Conservation (phyloP, 192 early-diverging fungal species). For the Radiomyces spectabilis region DNA sequence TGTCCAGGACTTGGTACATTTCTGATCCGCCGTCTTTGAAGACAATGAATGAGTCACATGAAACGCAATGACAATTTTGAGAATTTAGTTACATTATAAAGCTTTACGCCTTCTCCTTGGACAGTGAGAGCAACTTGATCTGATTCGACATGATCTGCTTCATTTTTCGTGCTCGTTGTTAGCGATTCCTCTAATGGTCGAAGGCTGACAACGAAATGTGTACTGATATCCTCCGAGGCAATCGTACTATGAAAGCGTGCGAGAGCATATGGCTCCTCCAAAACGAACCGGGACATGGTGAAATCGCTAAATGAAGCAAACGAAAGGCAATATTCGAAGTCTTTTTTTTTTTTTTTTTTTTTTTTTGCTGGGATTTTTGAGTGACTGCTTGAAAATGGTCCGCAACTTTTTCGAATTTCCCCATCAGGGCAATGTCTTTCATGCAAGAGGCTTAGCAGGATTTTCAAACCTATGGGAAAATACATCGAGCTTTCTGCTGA, state of each 20-base stretch:
- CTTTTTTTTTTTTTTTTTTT: too few relatives aligned
- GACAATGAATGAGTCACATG: background rate
- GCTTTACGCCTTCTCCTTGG: conserved; percentile 42
- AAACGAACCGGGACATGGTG: conserved; percentile 35
- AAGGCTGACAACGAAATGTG: conserved; percentile 13
- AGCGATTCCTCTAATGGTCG: conserved; percentile 9
- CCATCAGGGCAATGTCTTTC: too few relatives aligned
- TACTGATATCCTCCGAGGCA: conserved; percentile 10
- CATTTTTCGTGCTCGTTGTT: background rate
- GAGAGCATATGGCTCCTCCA: conserved; percentile 43
- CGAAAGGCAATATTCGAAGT: background rate
- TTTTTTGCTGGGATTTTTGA: too few relatives aligned
- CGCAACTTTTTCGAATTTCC: too few relatives aligned
- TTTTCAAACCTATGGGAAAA: too few relatives aligned
- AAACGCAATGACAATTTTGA: background rate
- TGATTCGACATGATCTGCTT: conserved; percentile 11
- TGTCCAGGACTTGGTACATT: conserved; percentile 41
- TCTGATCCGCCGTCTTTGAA: conserved; percentile 39
- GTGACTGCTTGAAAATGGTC: too few relatives aligned
- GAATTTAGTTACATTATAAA: conserved; percentile 37
- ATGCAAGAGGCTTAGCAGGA: too few relatives aligned
- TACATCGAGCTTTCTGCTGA: too few relatives aligned
- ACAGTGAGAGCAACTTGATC: conserved; percentile 36
- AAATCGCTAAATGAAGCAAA: background rate
- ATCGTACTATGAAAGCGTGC: conserved; percentile 34